A percentile compares a stretch with the other conserved stretches of the same genome.
These are phyloP conservation scores for Chamaenerion angustifolium DNA, from an alignment of 345 rosid species.

Conservation along the genomic window DNA sequence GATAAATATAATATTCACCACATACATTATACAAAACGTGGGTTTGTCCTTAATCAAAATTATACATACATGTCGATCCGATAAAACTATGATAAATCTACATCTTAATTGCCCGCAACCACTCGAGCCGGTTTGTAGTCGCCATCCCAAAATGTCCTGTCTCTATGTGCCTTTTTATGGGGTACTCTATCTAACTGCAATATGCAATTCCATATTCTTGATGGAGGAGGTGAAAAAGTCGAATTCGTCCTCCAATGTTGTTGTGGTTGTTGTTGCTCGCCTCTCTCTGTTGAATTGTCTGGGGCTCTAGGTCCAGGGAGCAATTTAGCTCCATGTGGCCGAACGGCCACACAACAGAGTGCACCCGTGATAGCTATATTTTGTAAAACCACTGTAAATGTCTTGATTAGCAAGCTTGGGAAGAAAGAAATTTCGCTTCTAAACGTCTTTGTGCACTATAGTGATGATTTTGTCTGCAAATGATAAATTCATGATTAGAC, in stretches of 20 bases:
- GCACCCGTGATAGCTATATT: constrained; percentile 88
- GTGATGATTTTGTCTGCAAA: too few relatives aligned
- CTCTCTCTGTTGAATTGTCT: constrained; percentile 25
- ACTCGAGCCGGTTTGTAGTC: too few relatives aligned
- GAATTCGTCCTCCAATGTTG: constrained; percentile 69
- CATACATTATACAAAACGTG: too few relatives aligned
- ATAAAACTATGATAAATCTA: too few relatives aligned
- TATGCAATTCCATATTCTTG: constrained; percentile 52
- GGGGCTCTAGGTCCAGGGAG: constrained; percentile 16
- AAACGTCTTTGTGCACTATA: too few relatives aligned
- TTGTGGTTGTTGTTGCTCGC: constrained; percentile 8
- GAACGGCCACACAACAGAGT: constrained; percentile 85
- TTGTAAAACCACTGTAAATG: constrained; percentile 6
- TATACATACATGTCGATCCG: too few relatives aligned
- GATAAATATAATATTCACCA: too few relatives aligned
- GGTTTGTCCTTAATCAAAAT: too few relatives aligned
- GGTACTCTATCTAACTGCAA: constrained; percentile 38
- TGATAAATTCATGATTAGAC: too few relatives aligned
- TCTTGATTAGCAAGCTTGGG: background rate
- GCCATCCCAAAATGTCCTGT: too few relatives aligned
- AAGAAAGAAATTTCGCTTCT: background rate
- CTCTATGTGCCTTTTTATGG: constrained; percentile 33
- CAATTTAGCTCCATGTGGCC: constrained; percentile 77
- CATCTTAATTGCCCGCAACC: too few relatives aligned
- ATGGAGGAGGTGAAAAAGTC: constrained; percentile 64